Percentiles rank a stretch among this genome's conserved stretches.
Evolutionary conservation across 179 eudicot species (phyloP).

Genomic region (Kewa caespitosa): DNA sequence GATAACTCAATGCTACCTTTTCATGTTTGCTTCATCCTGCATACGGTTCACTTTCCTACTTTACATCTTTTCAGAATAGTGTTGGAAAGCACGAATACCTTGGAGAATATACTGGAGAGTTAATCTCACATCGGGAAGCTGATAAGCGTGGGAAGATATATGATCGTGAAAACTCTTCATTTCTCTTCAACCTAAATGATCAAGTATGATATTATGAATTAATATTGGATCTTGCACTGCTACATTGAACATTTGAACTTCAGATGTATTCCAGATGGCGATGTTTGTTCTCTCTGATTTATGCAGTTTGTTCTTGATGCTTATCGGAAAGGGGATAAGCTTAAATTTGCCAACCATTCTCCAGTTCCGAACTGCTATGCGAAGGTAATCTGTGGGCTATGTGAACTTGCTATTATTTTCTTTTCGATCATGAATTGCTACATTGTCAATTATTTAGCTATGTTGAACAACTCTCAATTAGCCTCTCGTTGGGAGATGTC

Average conservation of each 20-base stretch:
- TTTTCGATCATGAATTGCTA: neutral
- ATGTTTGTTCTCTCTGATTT: slow-evolving; percentile 11
- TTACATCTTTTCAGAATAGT: slow-evolving; percentile 49
- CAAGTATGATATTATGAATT: slow-evolving; percentile 45
- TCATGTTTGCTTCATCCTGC: slow-evolving; percentile 1
- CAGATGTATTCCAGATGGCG: slow-evolving; percentile 15
- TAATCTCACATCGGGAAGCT: slow-evolving; percentile 96
- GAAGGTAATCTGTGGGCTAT: slow-evolving; percentile 48
- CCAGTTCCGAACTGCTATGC: slow-evolving; percentile 96
- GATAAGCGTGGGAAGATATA: slow-evolving; percentile 97
- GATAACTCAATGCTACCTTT: neutral
- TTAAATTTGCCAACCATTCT: slow-evolving; percentile 95
- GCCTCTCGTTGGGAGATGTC: neutral
- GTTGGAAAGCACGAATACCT: slow-evolving; percentile 91
- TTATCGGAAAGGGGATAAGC: slow-evolving; percentile 82
- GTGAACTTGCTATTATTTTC: neutral
- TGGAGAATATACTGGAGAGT: slow-evolving; percentile 96
- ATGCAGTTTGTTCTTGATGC: slow-evolving; percentile 96
- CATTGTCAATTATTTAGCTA: neutral
- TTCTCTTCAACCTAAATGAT: slow-evolving; percentile 88
- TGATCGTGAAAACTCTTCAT: slow-evolving; percentile 90
- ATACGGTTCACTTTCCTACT: slow-evolving; percentile 8
- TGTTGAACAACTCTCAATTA: too few relatives aligned
- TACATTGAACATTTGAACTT: neutral
- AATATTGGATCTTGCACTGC: neutral